Evolutionary conservation across 2,329 filamentous ascomycete genomes (phyloP), one percentile per base, ranked within the genome.

Genomic region (Ophiostoma novo-ulmi): DNA sequence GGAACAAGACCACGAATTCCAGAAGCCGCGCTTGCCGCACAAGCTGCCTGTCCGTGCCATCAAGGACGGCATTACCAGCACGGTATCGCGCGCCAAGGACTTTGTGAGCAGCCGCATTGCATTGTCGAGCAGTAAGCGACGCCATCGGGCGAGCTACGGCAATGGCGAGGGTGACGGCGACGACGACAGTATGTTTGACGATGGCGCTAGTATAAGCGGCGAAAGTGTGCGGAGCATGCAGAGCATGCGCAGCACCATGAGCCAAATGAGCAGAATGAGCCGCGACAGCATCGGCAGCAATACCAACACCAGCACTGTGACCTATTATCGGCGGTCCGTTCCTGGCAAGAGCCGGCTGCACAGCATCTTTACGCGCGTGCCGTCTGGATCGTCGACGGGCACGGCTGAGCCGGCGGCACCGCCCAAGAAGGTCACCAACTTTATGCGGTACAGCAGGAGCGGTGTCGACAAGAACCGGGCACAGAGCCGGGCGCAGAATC

Each of bases 311-410:
- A 65, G 8, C 61, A 69, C 63, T 38, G 61, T 72, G 10, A 65
- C 69, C 20, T 75, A 74, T 69, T 74, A 72, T 44, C 71, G 74
- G 11, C 72, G 72, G 82, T 85, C 80, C 80, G 83, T 5, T 82
- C 87, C 72, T 81, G 85, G n/a, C 81, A 83, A 67, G 41, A 65
- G 70, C 26, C 71, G 71, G 5, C 52, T 58, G 14, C 70, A 70
- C 58, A 73, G 71, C 68, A 70, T 74, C 69, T 73, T 71, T 35
- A 73, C 73, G 44, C 72, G 73, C 5, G 69, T 73, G 22, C 64
- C 73, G 8, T 66, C 71, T 1, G 44, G 13, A 17, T 22, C 66
- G 14, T 17, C 67, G 20, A 3, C 69, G 38, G 31, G 31, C 6
- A 3, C 61, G 14, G 36, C 52, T 11, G 36, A 64, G 10, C 35